A percentile compares a stretch with the other conserved stretches of the same genome.
phyloP scores from a whole-genome alignment of 1,284 basidiomycete genomes.

The Fomitopsis palustris region DNA sequence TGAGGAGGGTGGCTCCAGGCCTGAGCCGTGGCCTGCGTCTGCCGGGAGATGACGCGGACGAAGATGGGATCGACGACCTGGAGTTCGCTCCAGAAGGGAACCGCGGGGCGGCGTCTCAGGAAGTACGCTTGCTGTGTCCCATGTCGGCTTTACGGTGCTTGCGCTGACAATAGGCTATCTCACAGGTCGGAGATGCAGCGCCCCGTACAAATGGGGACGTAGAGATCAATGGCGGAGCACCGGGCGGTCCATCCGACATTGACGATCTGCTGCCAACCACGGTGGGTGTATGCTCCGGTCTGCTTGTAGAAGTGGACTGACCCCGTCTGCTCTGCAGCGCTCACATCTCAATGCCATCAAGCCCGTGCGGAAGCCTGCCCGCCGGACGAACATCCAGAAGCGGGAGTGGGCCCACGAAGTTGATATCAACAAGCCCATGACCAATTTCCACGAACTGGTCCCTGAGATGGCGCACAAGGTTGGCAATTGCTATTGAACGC shows the following conservation, averaged over 20 bases:
- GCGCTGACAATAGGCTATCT: neutral
- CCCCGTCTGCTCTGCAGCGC: slow-evolving; percentile 20
- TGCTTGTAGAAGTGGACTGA: neutral
- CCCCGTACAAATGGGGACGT: slow-evolving; percentile 9
- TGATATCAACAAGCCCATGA: slow-evolving; percentile 86
- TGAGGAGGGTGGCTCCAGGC: slow-evolving; percentile 61
- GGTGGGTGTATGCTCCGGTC: slow-evolving; percentile 40
- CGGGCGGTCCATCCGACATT: slow-evolving; percentile 48
- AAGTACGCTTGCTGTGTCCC: neutral
- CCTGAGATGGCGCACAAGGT: slow-evolving; percentile 90
- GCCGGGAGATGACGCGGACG: slow-evolving; percentile 50
- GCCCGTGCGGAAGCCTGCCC: slow-evolving; percentile 34
- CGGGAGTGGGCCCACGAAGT: slow-evolving; percentile 98
- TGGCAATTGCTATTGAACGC: neutral
- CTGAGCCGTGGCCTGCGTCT: slow-evolving; percentile 66
- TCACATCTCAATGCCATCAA: slow-evolving; percentile 54
- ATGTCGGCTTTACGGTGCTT: neutral
- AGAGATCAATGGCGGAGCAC: slow-evolving; percentile 16
- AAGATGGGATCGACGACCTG: slow-evolving; percentile 37
- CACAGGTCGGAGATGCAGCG: neutral
- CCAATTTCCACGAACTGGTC: slow-evolving; percentile 86
- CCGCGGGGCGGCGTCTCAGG: neutral
- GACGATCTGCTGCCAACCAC: slow-evolving; percentile 80
- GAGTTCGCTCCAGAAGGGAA: slow-evolving; percentile 3
- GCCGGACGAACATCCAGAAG: slow-evolving; percentile 56